Percentiles rank a stretch among this genome's conserved stretches.
Conservation (phyloP, 2,329 filamentous ascomycete species). For the Aureobasidium melanogenum region DNA sequence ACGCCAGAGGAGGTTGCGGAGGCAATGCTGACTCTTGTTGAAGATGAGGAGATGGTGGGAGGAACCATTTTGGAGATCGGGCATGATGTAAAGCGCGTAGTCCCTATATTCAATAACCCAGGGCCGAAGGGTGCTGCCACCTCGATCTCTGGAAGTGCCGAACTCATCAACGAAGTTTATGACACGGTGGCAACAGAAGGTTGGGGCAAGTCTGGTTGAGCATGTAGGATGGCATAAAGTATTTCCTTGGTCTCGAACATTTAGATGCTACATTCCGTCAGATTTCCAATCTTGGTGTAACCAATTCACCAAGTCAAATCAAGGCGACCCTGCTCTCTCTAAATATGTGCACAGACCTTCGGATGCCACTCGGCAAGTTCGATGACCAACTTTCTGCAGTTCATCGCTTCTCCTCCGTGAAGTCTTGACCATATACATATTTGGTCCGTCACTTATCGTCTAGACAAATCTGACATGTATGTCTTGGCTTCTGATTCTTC, state of each 20-base stretch:
- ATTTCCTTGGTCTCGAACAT: background rate
- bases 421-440: background rate
- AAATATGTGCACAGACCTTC: background rate
- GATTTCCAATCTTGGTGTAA: too few relatives aligned
- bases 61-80: conserved; percentile 50
- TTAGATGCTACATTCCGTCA: background rate
- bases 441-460: background rate
- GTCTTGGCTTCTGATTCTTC: conserved; percentile 3
- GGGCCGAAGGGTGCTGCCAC: conserved; percentile 32
- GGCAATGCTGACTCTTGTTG: conserved; percentile 48
- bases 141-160: background rate
- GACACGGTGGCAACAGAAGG: background rate
- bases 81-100: conserved; percentile 41
- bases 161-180: background rate
- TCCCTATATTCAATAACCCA: conserved; percentile 44
- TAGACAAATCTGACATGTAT: background rate
- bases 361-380: background rate
- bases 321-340: background rate
- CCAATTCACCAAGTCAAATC: background rate
- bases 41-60: conserved; percentile 40
- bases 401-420: background rate
- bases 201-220: background rate
- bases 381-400: conserved; percentile 1
- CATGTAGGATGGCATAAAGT: background rate
- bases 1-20: conserved; percentile 52